A percentile compares a stretch with the other conserved stretches of the same genome.
Evolutionary conservation across 495 filamentous ascomycete genomes (phyloP).

Genomic region (Daldinia grandis): DNA sequence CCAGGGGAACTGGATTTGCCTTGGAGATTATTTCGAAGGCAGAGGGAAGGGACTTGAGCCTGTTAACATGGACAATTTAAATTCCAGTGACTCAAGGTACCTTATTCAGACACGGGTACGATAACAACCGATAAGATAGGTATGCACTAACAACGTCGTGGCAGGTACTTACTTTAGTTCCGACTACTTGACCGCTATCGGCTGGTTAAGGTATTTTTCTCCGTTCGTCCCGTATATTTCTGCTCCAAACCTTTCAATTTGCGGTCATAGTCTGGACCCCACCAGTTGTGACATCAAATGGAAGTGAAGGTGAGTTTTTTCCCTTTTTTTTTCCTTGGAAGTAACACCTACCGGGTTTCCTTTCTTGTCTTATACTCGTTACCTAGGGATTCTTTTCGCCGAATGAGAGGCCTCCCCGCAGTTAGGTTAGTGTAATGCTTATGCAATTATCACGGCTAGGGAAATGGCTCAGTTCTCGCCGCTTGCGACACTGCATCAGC

Average conservation of each 20-base stretch:
- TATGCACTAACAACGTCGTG: constrained; percentile 18
- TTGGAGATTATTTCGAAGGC: neutral
- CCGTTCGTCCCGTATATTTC: constrained; percentile 8
- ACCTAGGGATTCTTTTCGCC: constrained; percentile 1
- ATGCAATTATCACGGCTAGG: neutral
- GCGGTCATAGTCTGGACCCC: constrained; percentile 12
- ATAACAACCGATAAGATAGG: constrained; percentile 31
- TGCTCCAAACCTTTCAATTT: constrained; percentile 9
- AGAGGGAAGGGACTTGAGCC: constrained; percentile 11
- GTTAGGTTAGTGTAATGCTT: constrained; percentile 4
- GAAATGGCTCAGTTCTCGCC: constrained; percentile 4
- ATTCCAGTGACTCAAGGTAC: constrained; percentile 33
- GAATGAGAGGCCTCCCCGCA: neutral
- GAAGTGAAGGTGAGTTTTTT: constrained; percentile 7
- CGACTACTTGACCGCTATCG: constrained; percentile 30
- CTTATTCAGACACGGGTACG: neutral
- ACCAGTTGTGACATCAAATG: constrained; percentile 28
- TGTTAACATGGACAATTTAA: constrained; percentile 21
- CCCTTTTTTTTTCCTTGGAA: constrained; percentile 26
- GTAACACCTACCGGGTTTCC: constrained; percentile 31
- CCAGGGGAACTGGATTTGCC: neutral
- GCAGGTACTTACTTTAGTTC: neutral
- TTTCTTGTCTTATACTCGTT: constrained; percentile 24
- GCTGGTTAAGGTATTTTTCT: constrained; percentile 4
- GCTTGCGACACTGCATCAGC: neutral